Conservation (phyloP, 257 asterid species). For the Anisodus acutangulus region DNA sequence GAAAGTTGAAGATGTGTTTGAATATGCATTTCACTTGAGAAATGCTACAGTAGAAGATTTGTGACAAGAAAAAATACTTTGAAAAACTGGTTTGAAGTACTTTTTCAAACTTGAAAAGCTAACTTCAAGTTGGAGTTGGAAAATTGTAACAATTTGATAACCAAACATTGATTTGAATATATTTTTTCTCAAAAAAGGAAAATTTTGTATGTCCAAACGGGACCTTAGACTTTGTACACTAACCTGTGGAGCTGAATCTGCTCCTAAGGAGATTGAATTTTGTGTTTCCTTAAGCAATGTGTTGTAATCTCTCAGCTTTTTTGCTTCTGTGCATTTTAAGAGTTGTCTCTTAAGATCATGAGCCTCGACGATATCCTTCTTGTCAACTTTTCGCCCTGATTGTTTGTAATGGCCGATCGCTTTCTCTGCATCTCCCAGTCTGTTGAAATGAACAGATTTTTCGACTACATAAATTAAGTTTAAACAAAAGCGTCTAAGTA, state of each 20-base stretch:
- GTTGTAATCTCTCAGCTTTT: constrained; percentile 51
- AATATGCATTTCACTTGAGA: too few relatives aligned
- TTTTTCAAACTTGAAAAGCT: too few relatives aligned
- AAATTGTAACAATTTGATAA: too few relatives aligned
- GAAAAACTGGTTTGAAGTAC: too few relatives aligned
- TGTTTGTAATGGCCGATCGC: constrained; percentile 60
- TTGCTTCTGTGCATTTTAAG: constrained; percentile 56
- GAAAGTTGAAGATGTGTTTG: too few relatives aligned
- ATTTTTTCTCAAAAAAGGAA: too few relatives aligned
- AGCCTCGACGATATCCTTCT: constrained; percentile 52
- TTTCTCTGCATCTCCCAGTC: constrained; percentile 65
- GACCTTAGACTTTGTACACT: background rate
- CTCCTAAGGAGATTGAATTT: constrained; percentile 53
- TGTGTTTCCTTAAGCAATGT: constrained; percentile 48
- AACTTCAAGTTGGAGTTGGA: too few relatives aligned
- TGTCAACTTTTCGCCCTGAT: constrained; percentile 60
- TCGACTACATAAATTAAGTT: background rate
- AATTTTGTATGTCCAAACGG: too few relatives aligned
- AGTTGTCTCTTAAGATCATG: constrained; percentile 47
- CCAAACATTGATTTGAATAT: too few relatives aligned
- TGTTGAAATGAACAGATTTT: background rate
- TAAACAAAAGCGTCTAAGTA: background rate
- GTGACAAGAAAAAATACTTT: too few relatives aligned
- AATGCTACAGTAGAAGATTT: too few relatives aligned
- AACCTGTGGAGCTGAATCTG: constrained; percentile 73